phyloP scores from a whole-genome alignment of 2,329 filamentous ascomycete genomes.

The Rutstroemia sp. region DNA sequence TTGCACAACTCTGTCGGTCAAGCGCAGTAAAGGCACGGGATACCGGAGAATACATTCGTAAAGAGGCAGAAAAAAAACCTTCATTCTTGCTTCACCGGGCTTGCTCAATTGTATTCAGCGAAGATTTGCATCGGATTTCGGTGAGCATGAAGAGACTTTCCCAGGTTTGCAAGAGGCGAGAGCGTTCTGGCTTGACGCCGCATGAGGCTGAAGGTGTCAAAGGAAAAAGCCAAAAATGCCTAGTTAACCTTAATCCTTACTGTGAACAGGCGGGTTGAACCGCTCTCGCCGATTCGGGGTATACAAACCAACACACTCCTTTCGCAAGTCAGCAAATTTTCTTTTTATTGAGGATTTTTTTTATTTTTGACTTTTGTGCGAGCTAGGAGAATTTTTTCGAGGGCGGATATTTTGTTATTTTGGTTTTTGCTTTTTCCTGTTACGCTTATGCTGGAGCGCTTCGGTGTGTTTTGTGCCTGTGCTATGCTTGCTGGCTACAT shows the following conservation, averaged over 20 bases:
- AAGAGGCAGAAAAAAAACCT: no score
- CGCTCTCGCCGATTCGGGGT: not conserved
- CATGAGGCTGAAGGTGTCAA: not conserved
- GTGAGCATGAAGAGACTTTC: not conserved
- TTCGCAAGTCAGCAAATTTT: no score
- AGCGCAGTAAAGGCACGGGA: no score
- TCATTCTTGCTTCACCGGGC: no score
- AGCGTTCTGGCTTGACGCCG: slow-evolving; percentile 3
- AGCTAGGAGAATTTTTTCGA: not conserved
- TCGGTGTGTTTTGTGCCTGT: not conserved
- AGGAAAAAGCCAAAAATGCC: no score
- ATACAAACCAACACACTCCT: no score
- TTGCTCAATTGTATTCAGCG: not conserved
- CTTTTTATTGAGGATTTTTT: not conserved
- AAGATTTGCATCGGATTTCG: not conserved
- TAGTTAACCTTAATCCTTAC: no score
- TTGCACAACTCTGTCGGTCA: no score
- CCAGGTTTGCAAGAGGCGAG: slow-evolving; percentile 1
- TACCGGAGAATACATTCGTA: no score
- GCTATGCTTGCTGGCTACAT: not conserved
- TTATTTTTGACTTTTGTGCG: not conserved
- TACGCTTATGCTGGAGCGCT: not conserved
- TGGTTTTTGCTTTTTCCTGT: no score
- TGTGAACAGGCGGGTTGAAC: not conserved
- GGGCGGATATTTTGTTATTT: no score